Evolutionary conservation across 2,329 filamentous ascomycete genomes (phyloP).

Genomic region (Fusarium zealandicum): DNA sequence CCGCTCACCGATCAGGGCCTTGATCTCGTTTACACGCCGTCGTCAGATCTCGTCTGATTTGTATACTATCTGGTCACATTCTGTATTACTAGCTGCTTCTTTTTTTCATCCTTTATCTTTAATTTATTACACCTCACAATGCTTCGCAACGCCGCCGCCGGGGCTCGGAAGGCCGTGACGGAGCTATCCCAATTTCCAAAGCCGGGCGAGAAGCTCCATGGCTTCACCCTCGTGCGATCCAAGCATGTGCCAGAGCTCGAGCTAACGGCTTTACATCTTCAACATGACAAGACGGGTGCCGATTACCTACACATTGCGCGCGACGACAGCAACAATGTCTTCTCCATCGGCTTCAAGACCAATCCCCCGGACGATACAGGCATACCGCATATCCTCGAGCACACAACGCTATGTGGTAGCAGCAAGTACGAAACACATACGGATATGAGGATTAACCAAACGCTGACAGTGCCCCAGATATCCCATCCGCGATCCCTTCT

Average conservation of each 20-base stretch:
- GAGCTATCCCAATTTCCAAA: constrained; percentile 78
- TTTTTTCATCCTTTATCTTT: neutral
- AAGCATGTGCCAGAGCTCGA: constrained; percentile 96
- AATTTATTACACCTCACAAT: constrained; percentile 44
- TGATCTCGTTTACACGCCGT: constrained; percentile 12
- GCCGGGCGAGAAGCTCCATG: constrained; percentile 85
- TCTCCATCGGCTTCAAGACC: constrained; percentile 98
- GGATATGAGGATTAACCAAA: neutral
- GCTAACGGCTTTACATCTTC: constrained; percentile 86
- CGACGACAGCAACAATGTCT: constrained; percentile 98
- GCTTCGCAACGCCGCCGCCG: constrained; percentile 61
- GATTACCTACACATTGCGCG: constrained; percentile 95
- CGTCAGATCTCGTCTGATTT: constrained; percentile 5
- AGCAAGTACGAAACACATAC: constrained; percentile 69
- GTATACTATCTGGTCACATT: constrained; percentile 24
- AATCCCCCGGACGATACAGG: constrained; percentile 97
- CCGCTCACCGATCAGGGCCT: no score
- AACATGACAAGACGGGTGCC: constrained; percentile 93
- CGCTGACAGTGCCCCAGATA: constrained; percentile 65
- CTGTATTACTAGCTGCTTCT: constrained; percentile 32
- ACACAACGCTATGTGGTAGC: constrained; percentile 95
- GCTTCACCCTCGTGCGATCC: constrained; percentile 87
- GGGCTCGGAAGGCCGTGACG: constrained; percentile 71
- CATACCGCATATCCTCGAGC: constrained; percentile 95
- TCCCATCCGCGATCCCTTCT: constrained; percentile 98